Percentiles rank a stretch among this genome's conserved stretches.
Conservation (phyloP, 176 grass and related monocot species). For the Paspalum notatum region DNA sequence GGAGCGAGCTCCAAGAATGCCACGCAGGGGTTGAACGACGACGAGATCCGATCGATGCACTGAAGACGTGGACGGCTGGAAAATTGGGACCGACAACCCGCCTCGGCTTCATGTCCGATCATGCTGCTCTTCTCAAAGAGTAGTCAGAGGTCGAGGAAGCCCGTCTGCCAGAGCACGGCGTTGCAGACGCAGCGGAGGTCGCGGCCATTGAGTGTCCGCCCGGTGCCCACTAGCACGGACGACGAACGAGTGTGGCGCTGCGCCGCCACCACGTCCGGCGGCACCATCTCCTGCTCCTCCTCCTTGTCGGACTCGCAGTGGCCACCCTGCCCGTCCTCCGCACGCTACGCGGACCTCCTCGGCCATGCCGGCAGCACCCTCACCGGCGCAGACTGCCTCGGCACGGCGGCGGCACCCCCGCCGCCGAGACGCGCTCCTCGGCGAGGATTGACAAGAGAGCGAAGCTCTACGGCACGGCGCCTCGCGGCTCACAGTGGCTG, state of each 20-base stretch:
- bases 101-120: too few species aligned
- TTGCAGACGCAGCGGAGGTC: conserved; percentile 63
- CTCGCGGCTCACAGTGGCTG: not conserved
- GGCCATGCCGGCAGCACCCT: conserved; percentile 53
- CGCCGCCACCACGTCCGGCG: conserved; percentile 61
- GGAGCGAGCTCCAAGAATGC: too few species aligned
- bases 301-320: too few species aligned
- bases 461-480: conserved; percentile 49
- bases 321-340: not conserved
- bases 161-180: conserved; percentile 60
- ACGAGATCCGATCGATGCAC: too few species aligned
- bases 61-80: too few species aligned
- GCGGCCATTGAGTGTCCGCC: conserved; percentile 59
- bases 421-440: conserved; percentile 17
- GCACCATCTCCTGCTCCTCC: conserved; percentile 52
- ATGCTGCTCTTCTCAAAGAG: too few species aligned
- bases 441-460: conserved; percentile 56
- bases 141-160: conserved; percentile 64
- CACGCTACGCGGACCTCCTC: not conserved
- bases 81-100: too few species aligned
- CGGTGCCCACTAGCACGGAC: conserved; percentile 63
- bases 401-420: not conserved
- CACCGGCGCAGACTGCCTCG: conserved; percentile 61
- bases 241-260: conserved; percentile 54
- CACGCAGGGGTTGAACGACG: too few species aligned